Conservation (phyloP, 495 filamentous ascomycete genomes). For the Penicillium cinerascens region DNA sequence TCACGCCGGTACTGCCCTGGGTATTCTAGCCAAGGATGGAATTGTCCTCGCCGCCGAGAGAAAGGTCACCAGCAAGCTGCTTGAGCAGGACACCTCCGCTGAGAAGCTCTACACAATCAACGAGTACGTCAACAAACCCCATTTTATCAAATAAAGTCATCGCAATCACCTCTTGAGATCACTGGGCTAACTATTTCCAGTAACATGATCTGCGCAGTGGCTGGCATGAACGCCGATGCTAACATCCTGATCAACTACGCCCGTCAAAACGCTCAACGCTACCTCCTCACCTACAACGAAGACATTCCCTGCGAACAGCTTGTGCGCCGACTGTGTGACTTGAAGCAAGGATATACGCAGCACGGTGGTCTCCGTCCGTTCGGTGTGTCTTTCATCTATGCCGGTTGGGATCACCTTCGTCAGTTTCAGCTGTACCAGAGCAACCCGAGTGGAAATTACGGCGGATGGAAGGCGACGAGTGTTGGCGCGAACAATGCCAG, state of each 20-base stretch:
- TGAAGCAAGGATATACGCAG: slow-evolving; percentile 99
- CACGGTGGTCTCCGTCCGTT: slow-evolving; percentile 97
- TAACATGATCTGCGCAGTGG: slow-evolving; percentile 99
- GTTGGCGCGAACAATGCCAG: slow-evolving; percentile 97
- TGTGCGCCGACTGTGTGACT: slow-evolving; percentile 91
- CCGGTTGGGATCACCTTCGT: slow-evolving; percentile 89
- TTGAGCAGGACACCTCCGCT: slow-evolving; percentile 98
- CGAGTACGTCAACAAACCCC: slow-evolving; percentile 59
- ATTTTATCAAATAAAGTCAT: neutral
- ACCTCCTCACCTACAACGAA: slow-evolving; percentile 98
- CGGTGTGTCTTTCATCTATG: slow-evolving; percentile 99
- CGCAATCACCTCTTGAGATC: neutral
- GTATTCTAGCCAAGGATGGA: slow-evolving; percentile 94
- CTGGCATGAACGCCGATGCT: slow-evolving; percentile 98
- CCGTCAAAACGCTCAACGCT: slow-evolving; percentile 91
- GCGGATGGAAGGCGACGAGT: slow-evolving; percentile 98
- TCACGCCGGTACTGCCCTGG: slow-evolving; percentile 93
- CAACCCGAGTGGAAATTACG: slow-evolving; percentile 99
- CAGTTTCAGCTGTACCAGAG: slow-evolving; percentile 99
- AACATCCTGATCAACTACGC: slow-evolving; percentile 99
- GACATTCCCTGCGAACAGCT: slow-evolving; percentile 99
- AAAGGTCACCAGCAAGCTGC: slow-evolving; percentile 97
- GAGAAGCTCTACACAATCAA: slow-evolving; percentile 99
- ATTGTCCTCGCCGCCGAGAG: slow-evolving; percentile 98
- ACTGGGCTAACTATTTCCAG: slow-evolving; percentile 44